Evolutionary conservation across 2,329 filamentous ascomycete genomes (phyloP).

Genomic region (Aspergillus carbonarius): DNA sequence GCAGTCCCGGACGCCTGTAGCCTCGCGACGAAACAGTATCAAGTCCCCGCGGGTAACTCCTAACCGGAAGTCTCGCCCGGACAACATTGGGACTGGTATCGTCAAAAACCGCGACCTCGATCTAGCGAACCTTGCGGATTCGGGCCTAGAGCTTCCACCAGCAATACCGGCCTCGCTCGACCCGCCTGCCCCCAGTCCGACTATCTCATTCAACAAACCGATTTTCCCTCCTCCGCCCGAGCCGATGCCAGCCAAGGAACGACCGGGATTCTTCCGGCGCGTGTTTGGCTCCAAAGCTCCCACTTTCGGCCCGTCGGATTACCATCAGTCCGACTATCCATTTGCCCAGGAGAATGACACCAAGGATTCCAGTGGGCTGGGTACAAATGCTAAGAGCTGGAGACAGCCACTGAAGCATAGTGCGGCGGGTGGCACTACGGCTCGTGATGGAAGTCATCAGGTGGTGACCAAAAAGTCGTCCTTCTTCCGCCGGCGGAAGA

Average conservation of each 20-base stretch:
- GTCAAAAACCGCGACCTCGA: constrained; percentile 34
- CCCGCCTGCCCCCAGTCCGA: constrained; percentile 54
- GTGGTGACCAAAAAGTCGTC: constrained; percentile 90
- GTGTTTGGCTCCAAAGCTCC: constrained; percentile 75
- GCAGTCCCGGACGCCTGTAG: constrained; percentile 32
- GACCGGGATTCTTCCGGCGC: constrained; percentile 86
- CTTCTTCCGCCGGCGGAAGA: constrained; percentile 92
- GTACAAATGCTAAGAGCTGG: constrained; percentile 24
- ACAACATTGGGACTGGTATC: constrained; percentile 39
- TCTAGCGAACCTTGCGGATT: constrained; percentile 25
- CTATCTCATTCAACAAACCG: constrained; percentile 53
- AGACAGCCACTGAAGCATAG: constrained; percentile 29
- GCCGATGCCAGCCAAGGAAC: constrained; percentile 60
- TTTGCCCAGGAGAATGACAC: constrained; percentile 26
- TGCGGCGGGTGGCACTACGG: constrained; percentile 19
- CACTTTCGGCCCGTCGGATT: constrained; percentile 24
- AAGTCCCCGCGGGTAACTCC: constrained; percentile 43
- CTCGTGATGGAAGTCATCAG: constrained; percentile 38
- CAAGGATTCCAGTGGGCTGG: constrained; percentile 22
- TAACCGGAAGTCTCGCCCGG: constrained; percentile 37
- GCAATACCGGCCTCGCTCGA: constrained; percentile 47
- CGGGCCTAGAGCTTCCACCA: constrained; percentile 38
- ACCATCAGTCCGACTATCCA: constrained; percentile 20
- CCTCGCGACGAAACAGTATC: constrained; percentile 44
- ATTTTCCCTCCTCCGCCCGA: constrained; percentile 41